Evolutionary conservation across 345 rosid genomes (phyloP).

Genomic region (Syzygium oleosum): DNA sequence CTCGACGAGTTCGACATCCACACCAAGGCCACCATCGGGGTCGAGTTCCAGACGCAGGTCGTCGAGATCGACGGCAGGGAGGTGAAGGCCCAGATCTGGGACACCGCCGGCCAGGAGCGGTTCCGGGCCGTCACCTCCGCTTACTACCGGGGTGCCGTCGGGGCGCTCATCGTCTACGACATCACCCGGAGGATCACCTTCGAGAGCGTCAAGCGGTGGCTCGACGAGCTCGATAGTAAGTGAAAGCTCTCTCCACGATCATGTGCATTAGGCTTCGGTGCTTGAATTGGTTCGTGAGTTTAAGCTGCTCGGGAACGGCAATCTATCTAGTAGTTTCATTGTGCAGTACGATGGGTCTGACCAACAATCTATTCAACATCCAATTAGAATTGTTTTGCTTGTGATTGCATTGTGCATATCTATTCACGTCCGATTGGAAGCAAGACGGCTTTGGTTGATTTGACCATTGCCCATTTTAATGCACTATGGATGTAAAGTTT

Average conservation of each 20-base stretch:
- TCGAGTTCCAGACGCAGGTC: constrained; percentile 79
- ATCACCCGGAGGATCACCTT: constrained; percentile 65
- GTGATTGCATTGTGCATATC: accelerated
- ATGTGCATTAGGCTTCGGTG: not conserved
- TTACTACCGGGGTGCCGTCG: constrained; percentile 93
- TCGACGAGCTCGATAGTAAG: constrained; percentile 76
- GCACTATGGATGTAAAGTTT: not conserved
- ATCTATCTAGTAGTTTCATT: not conserved
- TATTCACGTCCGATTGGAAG: not conserved
- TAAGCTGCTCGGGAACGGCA: not conserved
- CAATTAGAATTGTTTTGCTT: not conserved
- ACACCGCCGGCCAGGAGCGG: constrained; percentile 96
- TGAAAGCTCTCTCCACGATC: not conserved
- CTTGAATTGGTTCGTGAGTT: not conserved
- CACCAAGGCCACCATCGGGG: constrained; percentile 93
- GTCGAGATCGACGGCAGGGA: constrained; percentile 87
- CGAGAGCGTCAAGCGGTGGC: constrained; percentile 85
- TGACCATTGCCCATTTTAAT: not conserved
- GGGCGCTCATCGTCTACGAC: constrained; percentile 86
- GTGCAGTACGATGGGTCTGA: not conserved
- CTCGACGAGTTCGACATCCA: constrained; percentile 79
- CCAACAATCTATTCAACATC: not conserved
- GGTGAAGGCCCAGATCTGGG: constrained; percentile 97
- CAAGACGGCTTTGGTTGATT: not conserved
- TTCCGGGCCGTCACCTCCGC: constrained; percentile 94